Evolutionary conservation across 1,139 yeast genomes (phyloP).

Genomic region (Lodderomyces parapsilosis): DNA sequence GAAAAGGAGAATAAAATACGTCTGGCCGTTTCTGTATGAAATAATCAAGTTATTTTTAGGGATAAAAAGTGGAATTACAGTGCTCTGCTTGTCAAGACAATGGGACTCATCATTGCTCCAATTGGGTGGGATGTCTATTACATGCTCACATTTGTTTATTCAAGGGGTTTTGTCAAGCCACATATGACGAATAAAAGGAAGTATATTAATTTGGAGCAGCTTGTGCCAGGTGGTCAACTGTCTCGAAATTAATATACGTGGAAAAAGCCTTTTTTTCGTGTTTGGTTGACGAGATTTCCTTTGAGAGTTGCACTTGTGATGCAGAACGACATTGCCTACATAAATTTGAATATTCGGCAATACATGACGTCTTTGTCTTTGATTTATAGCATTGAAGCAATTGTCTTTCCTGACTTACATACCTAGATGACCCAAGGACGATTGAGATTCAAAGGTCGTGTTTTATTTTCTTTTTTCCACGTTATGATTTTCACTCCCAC

Average conservation of each 20-base stretch:
- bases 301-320: no score
- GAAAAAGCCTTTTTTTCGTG: conserved; percentile 12
- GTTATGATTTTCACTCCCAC: conserved; percentile 6
- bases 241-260: conserved; percentile 28
- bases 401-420: conserved; percentile 14
- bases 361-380: not conserved
- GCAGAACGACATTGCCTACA: not conserved
- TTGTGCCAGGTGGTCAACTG: conserved; percentile 17
- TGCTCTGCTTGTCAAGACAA: conserved; percentile 37
- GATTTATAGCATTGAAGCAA: conserved; percentile 42
- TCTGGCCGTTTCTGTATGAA: conserved; percentile 4
- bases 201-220: conserved; percentile 24
- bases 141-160: not conserved
- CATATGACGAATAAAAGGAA: conserved; percentile 8
- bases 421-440: not conserved
- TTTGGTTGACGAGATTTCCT: no score
- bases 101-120: not conserved
- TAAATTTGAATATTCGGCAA: not conserved
- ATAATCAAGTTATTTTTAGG: not conserved
- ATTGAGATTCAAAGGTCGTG: not conserved
- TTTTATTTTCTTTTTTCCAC: conserved; percentile 5
- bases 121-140: not conserved
- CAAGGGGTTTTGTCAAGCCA: not conserved
- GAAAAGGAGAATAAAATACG: conserved; percentile 2
- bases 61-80: conserved; percentile 15